These are phyloP conservation scores for Fraxinus velutina DNA, from an alignment of 305 asterid genomes.

Conservation along the genomic window DNA sequence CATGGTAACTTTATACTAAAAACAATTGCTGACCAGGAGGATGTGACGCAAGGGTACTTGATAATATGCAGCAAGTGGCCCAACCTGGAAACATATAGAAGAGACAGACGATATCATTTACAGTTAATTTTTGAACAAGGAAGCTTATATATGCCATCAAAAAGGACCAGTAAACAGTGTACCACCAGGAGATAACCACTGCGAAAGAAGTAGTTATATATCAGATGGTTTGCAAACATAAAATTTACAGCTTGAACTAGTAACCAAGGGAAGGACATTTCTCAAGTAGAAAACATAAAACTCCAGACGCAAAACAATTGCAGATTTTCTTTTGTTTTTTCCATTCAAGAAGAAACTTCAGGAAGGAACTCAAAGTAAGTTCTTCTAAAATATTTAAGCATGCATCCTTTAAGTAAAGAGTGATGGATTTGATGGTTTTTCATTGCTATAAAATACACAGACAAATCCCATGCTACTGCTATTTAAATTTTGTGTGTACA, in stretches of 20 bases:
- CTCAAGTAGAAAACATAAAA: not conserved
- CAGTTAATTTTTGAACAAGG: not conserved
- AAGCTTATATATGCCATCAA: constrained; percentile 5
- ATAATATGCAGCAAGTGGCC: constrained; percentile 93
- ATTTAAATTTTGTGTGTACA: not conserved
- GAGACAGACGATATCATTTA: not conserved
- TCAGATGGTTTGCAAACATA: not conserved
- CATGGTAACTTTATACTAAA: not conserved
- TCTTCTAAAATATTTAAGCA: not conserved
- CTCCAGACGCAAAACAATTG: not conserved
- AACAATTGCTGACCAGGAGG: constrained; percentile 53
- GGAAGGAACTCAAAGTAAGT: not conserved
- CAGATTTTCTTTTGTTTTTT: not conserved
- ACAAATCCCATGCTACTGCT: constrained; percentile 12
- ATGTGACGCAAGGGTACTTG: constrained; percentile 94
- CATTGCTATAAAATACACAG: not conserved
- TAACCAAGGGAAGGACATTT: not conserved
- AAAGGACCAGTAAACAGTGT: not conserved
- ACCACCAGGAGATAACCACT: not conserved
- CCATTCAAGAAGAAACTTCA: not conserved
- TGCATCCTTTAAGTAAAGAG: not conserved
- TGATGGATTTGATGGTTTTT: not conserved
- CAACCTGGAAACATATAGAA: constrained; percentile 51
- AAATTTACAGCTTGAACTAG: not conserved
- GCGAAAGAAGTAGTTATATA: not conserved